Evolutionary conservation across 2,329 filamentous ascomycete species (phyloP).

Genomic region (Colletotrichum shisoi): DNA sequence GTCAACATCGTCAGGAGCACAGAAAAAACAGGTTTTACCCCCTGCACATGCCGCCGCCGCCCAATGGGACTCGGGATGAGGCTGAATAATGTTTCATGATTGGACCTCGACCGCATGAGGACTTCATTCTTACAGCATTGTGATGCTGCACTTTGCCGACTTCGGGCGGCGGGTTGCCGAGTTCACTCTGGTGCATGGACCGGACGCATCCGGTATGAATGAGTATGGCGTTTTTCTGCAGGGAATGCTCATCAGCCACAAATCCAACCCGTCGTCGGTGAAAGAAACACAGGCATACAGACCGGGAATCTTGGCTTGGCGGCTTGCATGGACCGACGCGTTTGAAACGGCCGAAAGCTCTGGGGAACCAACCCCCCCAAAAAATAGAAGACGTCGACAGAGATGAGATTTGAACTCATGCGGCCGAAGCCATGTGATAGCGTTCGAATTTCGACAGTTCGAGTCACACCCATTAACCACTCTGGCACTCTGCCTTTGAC

Average conservation of each 20-base stretch:
- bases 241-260: slow-evolving; percentile 22
- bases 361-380: background rate
- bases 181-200: slow-evolving; percentile 7
- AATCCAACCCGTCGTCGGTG: background rate
- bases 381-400: slow-evolving; percentile 13
- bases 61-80: slow-evolving; percentile 31
- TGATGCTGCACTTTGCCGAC: slow-evolving; percentile 33
- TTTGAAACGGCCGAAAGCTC: background rate
- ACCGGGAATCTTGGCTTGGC: background rate
- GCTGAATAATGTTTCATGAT: slow-evolving; percentile 39
- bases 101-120: slow-evolving; percentile 31
- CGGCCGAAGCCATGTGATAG: slow-evolving; percentile 29
- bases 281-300: background rate
- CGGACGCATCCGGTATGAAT: background rate
- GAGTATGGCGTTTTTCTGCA: too few relatives aligned
- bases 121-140: slow-evolving; percentile 30
- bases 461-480: slow-evolving; percentile 31
- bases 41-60: slow-evolving; percentile 15
- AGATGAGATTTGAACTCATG: slow-evolving; percentile 26
- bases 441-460: background rate
- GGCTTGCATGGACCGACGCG: background rate
- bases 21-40: slow-evolving; percentile 37
- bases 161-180: slow-evolving; percentile 25
- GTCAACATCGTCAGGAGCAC: slow-evolving; percentile 22
- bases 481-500: slow-evolving; percentile 13